phyloP scores from a whole-genome alignment of 139 green algal species.

The Micractinium conductrix region DNA sequence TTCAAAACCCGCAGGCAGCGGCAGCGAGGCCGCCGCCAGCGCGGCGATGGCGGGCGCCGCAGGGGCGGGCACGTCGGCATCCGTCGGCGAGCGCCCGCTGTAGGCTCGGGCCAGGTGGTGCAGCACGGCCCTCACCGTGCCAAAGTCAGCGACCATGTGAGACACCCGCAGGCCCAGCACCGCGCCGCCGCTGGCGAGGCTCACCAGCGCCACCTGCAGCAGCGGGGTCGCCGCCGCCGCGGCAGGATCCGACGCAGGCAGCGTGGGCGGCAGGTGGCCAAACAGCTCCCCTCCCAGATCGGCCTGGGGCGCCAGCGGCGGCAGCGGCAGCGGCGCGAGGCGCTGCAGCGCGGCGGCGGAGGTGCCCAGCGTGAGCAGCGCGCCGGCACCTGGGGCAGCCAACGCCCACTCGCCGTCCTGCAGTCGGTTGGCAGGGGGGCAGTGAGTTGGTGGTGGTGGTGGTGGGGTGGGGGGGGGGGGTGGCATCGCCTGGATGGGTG shows the following conservation, averaged over 20 bases:
- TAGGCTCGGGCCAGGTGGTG: neutral
- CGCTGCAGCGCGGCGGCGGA: neutral
- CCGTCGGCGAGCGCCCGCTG: neutral
- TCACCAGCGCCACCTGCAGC: neutral
- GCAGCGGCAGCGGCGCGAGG: neutral
- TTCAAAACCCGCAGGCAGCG: neutral
- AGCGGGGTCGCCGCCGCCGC: neutral
- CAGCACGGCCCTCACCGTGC: neutral
- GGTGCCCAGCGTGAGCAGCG: neutral
- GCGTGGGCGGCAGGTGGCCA: neutral
- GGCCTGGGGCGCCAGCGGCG: neutral
- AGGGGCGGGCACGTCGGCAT: neutral
- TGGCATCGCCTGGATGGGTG: neutral
- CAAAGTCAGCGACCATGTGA: neutral
- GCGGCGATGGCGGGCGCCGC: neutral
- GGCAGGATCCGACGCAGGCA: neutral
- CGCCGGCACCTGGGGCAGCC: neutral
- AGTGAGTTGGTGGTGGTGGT: neutral
- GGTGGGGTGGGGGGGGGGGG: no score
- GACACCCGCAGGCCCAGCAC: neutral
- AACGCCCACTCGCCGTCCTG: conserved; percentile 11
- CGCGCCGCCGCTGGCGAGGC: neutral
- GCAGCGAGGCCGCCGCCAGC: neutral
- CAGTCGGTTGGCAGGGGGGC: neutral
- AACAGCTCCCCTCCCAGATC: conserved; percentile 1